These are phyloP conservation scores for Dioscorea dumetorum DNA, from an alignment of 106 monocot species.

Conservation along the genomic window DNA sequence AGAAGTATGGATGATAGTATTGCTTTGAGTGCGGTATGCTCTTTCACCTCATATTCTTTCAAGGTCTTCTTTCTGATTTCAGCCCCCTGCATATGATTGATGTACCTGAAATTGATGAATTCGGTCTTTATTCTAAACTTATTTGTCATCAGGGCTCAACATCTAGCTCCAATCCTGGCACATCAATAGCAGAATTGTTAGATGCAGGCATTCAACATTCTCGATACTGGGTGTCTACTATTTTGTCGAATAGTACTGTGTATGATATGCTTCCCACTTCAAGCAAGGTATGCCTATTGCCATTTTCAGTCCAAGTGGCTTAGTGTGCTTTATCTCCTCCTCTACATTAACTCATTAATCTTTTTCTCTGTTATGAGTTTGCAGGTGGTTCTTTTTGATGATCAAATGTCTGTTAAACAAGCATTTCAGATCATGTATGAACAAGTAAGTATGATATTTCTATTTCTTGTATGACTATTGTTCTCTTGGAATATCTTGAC, in stretches of 20 bases:
- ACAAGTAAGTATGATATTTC: slow-evolving; percentile 4
- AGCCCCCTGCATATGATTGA: no score
- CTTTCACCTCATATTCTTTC: neutral
- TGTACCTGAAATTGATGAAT: no score
- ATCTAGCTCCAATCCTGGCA: neutral
- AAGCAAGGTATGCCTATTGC: slow-evolving; percentile 14
- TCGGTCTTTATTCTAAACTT: neutral
- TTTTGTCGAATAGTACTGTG: slow-evolving; percentile 10
- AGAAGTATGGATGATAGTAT: slow-evolving; percentile 6
- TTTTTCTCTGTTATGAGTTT: neutral
- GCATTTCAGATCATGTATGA: slow-evolving; percentile 25
- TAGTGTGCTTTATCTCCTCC: no score
- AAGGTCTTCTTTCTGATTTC: neutral
- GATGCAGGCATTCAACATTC: slow-evolving; percentile 3
- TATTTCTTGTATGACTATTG: no score
- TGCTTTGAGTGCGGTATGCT: slow-evolving; percentile 3
- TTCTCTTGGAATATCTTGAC: no score
- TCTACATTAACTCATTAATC: neutral
- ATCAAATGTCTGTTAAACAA: slow-evolving; percentile 15
- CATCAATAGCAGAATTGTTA: neutral
- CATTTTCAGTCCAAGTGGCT: neutral
- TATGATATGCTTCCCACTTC: slow-evolving; percentile 22
- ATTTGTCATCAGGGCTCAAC: neutral
- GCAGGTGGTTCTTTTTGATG: slow-evolving; percentile 17
- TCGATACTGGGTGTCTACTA: slow-evolving; percentile 3